Conservation (phyloP, 495 filamentous ascomycete genomes). For the Sordaria brevicollis region DNA sequence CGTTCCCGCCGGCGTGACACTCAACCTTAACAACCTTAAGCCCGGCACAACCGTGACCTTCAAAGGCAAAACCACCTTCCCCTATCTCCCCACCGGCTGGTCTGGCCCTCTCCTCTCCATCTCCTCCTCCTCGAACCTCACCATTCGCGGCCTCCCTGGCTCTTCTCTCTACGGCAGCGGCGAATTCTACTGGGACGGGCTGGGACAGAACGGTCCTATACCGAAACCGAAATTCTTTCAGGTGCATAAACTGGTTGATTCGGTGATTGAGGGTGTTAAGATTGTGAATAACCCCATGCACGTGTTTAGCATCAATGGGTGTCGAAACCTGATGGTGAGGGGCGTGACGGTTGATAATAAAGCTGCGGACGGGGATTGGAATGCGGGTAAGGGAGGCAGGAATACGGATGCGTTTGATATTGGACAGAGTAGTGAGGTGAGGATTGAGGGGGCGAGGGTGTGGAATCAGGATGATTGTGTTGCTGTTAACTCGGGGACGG, state of each 20-base stretch:
- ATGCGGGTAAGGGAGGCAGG: slow-evolving; percentile 26
- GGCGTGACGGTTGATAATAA: slow-evolving; percentile 51
- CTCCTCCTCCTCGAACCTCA: slow-evolving; percentile 32
- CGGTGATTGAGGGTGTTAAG: slow-evolving; percentile 28
- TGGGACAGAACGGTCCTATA: slow-evolving; percentile 41
- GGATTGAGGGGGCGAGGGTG: slow-evolving; percentile 45
- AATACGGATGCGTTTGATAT: slow-evolving; percentile 64
- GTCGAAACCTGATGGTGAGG: slow-evolving; percentile 37
- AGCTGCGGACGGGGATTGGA: slow-evolving; percentile 35
- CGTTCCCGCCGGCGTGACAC: not conserved
- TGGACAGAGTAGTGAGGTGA: slow-evolving; percentile 37
- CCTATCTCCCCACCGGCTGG: slow-evolving; percentile 36
- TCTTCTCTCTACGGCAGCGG: slow-evolving; percentile 37
- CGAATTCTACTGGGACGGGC: slow-evolving; percentile 41
- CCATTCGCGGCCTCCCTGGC: slow-evolving; percentile 34
- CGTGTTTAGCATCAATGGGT: slow-evolving; percentile 44
- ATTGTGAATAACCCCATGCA: slow-evolving; percentile 54
- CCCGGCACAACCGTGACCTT: slow-evolving; percentile 25
- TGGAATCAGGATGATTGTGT: slow-evolving; percentile 58
- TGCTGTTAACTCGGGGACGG: slow-evolving; percentile 49
- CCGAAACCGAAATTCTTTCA: slow-evolving; percentile 47
- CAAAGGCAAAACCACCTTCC: slow-evolving; percentile 39
- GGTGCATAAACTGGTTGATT: slow-evolving; percentile 30
- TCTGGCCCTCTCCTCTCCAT: slow-evolving; percentile 38
- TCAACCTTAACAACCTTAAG: slow-evolving; percentile 1